Evolutionary conservation across 306 rosid genomes (phyloP).

Genomic region (Crotalaria pallida): DNA sequence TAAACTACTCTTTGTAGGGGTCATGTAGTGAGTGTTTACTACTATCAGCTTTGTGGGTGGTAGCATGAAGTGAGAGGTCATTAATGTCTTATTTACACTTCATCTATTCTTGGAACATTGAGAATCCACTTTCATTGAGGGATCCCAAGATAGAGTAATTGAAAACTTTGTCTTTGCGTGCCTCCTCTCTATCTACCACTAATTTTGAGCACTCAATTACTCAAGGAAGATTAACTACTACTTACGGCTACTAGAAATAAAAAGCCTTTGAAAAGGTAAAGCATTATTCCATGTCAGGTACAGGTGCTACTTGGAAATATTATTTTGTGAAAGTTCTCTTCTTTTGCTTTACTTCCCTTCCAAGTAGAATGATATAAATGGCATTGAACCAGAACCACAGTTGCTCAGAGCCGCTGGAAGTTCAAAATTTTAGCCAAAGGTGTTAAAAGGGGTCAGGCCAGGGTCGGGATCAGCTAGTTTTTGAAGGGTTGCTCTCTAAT

Average conservation of each 20-base stretch:
- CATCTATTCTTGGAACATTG: background rate
- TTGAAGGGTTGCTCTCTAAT: slow-evolving; percentile 40
- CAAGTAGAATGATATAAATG: slow-evolving; percentile 23
- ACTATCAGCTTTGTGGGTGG: background rate
- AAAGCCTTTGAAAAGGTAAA: slow-evolving; percentile 25
- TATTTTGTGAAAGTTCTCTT: slow-evolving; percentile 34
- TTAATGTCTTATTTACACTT: slow-evolving; percentile 3
- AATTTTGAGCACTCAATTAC: slow-evolving; percentile 26
- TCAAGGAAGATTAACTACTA: slow-evolving; percentile 28
- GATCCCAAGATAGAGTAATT: slow-evolving; percentile 23
- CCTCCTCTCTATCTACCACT: slow-evolving; percentile 13
- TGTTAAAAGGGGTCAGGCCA: slow-evolving; percentile 36
- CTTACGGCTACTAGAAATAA: slow-evolving; percentile 22
- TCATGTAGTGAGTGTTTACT: background rate
- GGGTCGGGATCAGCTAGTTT: slow-evolving; percentile 33
- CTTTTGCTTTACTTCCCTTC: slow-evolving; percentile 34
- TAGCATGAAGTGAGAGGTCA: slow-evolving; percentile 9
- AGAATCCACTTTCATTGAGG: slow-evolving; percentile 21
- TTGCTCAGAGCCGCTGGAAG: slow-evolving; percentile 33
- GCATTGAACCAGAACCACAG: slow-evolving; percentile 37
- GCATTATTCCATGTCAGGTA: slow-evolving; percentile 46
- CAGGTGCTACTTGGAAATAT: slow-evolving; percentile 45
- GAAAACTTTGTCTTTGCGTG: slow-evolving; percentile 31
- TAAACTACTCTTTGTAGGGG: background rate
- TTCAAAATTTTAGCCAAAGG: slow-evolving; percentile 56